Conservation (phyloP, 352 stramenopile genomes). For the Aphanomyces astaci region DNA sequence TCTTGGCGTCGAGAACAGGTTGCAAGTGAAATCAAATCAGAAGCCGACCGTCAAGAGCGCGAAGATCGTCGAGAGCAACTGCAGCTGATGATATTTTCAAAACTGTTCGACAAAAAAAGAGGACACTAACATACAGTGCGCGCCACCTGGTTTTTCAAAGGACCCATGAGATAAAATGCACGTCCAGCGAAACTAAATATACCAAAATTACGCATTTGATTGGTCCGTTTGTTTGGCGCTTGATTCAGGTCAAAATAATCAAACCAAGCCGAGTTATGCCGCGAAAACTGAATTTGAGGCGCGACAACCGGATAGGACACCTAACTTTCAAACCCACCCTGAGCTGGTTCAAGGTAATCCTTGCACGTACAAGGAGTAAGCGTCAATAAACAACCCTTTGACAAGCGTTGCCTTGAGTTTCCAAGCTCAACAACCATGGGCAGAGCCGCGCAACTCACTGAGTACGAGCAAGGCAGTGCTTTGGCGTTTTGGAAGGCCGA, state of each 20-base stretch:
- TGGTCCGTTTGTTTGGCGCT: not conserved
- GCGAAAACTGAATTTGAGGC: not conserved
- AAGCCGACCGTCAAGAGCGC: not conserved
- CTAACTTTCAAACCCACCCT: not conserved
- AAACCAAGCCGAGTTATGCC: not conserved
- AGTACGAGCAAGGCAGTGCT: not conserved
- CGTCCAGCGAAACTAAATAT: not conserved
- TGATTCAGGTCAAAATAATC: not conserved
- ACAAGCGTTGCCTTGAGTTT: not conserved
- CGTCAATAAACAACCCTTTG: not conserved
- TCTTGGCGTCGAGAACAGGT: not conserved
- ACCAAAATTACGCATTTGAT: not conserved
- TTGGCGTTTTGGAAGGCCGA: not conserved
- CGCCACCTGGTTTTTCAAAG: not conserved
- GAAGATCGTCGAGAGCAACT: too few relatives aligned
- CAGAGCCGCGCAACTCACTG: not conserved
- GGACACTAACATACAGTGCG: too few relatives aligned
- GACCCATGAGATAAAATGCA: not conserved
- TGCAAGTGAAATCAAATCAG: not conserved
- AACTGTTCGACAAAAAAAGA: too few relatives aligned
- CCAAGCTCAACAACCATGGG: not conserved
- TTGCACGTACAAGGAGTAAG: not conserved
- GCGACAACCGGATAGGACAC: not conserved
- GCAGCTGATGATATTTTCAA: too few relatives aligned
- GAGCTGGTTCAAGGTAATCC: not conserved